Conservation (phyloP, 306 rosid genomes). For the Carpinus viminea region DNA sequence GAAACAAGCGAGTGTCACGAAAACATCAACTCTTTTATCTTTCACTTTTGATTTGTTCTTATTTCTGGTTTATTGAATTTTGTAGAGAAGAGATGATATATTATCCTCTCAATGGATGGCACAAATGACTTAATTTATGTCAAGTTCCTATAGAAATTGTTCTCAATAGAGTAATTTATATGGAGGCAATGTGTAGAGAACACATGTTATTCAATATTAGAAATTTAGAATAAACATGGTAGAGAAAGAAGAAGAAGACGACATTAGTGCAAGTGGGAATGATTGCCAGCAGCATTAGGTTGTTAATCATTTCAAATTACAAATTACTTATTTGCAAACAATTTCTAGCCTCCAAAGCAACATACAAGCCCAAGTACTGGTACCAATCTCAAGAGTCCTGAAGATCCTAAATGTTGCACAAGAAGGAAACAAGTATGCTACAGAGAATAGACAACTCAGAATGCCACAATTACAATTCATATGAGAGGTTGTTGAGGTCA, state of each 20-base stretch:
- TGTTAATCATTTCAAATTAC: not conserved
- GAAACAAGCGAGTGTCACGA: not conserved
- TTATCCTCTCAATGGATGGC: no score
- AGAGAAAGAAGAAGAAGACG: not conserved
- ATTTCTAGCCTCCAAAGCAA: conserved; percentile 3
- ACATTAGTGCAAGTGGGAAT: not conserved
- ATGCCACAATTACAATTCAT: conserved; percentile 20
- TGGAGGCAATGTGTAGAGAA: no score
- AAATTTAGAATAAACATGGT: not conserved
- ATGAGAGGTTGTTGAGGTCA: conserved; percentile 32
- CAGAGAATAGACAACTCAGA: conserved; percentile 31
- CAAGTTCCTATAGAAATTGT: no score
- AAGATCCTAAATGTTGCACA: not conserved
- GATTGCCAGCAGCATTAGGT: not conserved
- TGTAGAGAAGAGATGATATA: no score
- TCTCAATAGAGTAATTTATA: no score
- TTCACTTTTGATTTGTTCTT: no score
- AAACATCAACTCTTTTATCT: no score
- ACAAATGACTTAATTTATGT: no score
- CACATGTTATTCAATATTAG: no score
- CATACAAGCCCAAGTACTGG: conserved; percentile 12
- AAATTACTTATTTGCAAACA: not conserved
- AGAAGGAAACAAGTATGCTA: conserved; percentile 42
- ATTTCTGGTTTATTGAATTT: no score
- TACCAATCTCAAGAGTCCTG: conserved; percentile 8